Conservation (phyloP, 352 stramenopile genomes). For the Elongisporangium anandrum region DNA sequence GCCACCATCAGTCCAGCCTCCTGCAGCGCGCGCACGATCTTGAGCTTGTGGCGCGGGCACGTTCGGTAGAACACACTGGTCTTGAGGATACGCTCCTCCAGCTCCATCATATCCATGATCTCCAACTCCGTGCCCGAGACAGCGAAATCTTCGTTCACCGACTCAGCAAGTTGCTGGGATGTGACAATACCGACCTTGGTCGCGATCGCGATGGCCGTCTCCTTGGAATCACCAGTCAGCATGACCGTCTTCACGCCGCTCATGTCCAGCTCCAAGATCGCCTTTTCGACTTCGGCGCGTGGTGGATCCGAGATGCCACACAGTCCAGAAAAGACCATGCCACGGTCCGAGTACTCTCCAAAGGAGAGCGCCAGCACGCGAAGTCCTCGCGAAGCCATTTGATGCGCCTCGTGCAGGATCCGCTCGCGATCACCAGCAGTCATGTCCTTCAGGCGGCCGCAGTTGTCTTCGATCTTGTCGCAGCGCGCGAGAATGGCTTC, state of each 20-base stretch:
- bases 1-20: constrained; percentile 84
- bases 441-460: constrained; percentile 64
- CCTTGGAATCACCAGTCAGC: constrained; percentile 94
- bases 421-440: constrained; percentile 51
- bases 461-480: constrained; percentile 73
- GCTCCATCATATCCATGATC: constrained; percentile 79
- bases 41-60: constrained; percentile 93
- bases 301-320: constrained; percentile 90
- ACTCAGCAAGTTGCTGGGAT: constrained; percentile 27
- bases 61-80: constrained; percentile 96
- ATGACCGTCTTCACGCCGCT: constrained; percentile 84
- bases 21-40: constrained; percentile 93
- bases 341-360: constrained; percentile 71
- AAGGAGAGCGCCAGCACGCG: constrained; percentile 90
- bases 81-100: constrained; percentile 82
- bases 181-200: constrained; percentile 92
- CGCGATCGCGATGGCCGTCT: constrained; percentile 94
- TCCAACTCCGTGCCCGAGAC: constrained; percentile 90
- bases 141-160: constrained; percentile 34
- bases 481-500: constrained; percentile 73
- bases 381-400: constrained; percentile 74
- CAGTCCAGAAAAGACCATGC: constrained; percentile 91
- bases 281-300: constrained; percentile 58
- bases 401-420: constrained; percentile 50
- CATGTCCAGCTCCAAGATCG: constrained; percentile 45